Conservation (phyloP, 106 monocot genomes). For the Platanthera zijinensis region DNA sequence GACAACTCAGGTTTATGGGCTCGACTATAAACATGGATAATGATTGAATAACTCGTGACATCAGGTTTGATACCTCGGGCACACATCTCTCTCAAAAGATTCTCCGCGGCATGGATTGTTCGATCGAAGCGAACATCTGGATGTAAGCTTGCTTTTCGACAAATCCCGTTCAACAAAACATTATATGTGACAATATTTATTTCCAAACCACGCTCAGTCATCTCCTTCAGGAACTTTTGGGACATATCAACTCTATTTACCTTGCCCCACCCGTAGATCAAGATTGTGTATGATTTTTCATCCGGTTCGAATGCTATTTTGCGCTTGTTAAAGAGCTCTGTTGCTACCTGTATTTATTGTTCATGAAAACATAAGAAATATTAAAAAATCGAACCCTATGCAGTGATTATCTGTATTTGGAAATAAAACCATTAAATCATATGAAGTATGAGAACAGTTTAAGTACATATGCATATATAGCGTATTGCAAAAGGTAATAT, state of each 20-base stretch:
- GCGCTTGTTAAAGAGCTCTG: constrained; percentile 85
- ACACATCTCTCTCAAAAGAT: constrained; percentile 62
- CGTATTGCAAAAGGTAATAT: too few species aligned
- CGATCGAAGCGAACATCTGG: constrained; percentile 69
- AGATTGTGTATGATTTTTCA: constrained; percentile 75
- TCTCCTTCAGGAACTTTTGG: constrained; percentile 63
- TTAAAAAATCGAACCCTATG: too few species aligned
- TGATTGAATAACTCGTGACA: constrained; percentile 75
- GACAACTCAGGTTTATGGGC: constrained; percentile 81
- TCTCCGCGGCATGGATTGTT: constrained; percentile 51
- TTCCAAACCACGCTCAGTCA: constrained; percentile 55
- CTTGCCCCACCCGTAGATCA: constrained; percentile 95
- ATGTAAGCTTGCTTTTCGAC: constrained; percentile 71
- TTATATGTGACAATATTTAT: constrained; percentile 86
- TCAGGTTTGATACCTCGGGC: constrained; percentile 71
- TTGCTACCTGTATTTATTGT: constrained; percentile 51
- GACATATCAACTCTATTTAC: constrained; percentile 58
- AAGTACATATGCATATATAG: too few species aligned
- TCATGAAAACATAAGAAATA: too few species aligned
- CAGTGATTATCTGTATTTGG: too few species aligned
- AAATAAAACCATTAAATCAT: too few species aligned
- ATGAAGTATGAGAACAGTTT: too few species aligned
- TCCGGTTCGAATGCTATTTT: constrained; percentile 52
- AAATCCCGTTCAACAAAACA: constrained; percentile 74
- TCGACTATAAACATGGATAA: constrained; percentile 86